A percentile compares a stretch with the other conserved stretches of the same genome.
Conservation (phyloP, 1,139 yeast species). For the Kodamaea alishanica region DNA sequence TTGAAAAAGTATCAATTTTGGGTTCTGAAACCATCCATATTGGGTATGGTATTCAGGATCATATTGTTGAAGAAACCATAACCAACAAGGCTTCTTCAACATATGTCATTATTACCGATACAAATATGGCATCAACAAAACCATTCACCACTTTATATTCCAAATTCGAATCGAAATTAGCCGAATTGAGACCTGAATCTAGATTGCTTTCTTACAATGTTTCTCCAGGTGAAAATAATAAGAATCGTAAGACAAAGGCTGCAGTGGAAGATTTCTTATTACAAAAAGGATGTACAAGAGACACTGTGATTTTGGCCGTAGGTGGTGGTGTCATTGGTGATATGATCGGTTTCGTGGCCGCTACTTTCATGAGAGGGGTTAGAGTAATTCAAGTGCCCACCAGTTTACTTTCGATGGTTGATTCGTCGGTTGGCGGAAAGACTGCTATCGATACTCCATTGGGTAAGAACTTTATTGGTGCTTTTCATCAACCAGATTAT, state of each 20-base stretch:
- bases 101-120: conserved; percentile 85
- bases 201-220: conserved; percentile 72
- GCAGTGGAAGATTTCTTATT: conserved; percentile 88
- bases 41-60: conserved; percentile 78
- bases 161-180: conserved; percentile 32
- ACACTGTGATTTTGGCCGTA: conserved; percentile 88
- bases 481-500: conserved; percentile 94
- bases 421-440: conserved; percentile 97
- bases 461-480: conserved; percentile 95
- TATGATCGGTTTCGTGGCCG: conserved; percentile 98
- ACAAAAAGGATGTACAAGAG: conserved; percentile 89
- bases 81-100: conserved; percentile 73
- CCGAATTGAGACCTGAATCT: conserved; percentile 39
- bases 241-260: conserved; percentile 85
- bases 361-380: conserved; percentile 98
- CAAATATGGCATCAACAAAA: conserved; percentile 68
- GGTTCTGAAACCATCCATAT: conserved; percentile 86
- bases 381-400: conserved; percentile 94
- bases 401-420: conserved; percentile 93
- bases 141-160: conserved; percentile 46
- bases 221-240: conserved; percentile 92
- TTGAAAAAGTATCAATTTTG: conserved; percentile 63
- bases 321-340: conserved; percentile 99
- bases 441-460: conserved; percentile 98
- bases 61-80: conserved; percentile 69